phyloP scores from a whole-genome alignment of 139 green algal genomes.

The Trebouxia sp. region DNA sequence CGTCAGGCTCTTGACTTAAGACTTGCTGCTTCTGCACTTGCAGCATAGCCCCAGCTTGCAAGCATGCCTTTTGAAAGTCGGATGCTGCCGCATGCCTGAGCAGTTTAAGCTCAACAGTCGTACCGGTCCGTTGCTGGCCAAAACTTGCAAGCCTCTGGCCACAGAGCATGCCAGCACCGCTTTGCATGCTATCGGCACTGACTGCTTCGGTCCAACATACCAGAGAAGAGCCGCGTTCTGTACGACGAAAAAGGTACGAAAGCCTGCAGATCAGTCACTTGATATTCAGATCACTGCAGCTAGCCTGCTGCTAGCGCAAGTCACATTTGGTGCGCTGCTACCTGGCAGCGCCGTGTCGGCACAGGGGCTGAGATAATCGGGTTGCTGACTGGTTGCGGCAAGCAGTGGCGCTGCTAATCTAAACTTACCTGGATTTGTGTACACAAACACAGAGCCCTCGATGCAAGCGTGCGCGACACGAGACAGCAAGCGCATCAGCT shows the following conservation, averaged over 20 bases:
- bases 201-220: slow-evolving; percentile 21
- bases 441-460: slow-evolving; percentile 2
- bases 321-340: not conserved
- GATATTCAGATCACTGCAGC: too few relatives aligned
- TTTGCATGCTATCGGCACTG: slow-evolving; percentile 24
- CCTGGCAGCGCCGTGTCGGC: not conserved
- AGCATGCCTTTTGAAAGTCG: too few relatives aligned
- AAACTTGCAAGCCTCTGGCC: not conserved
- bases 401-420: not conserved
- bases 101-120: too few relatives aligned
- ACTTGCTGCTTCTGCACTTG: not conserved
- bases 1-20: not conserved
- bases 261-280: not conserved
- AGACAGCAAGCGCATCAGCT: slow-evolving; percentile 5
- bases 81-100: too few relatives aligned
- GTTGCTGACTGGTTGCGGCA: not conserved
- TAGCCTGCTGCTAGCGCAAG: not conserved
- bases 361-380: not conserved
- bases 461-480: slow-evolving; percentile 11
- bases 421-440: slow-evolving; percentile 14
- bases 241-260: not conserved
- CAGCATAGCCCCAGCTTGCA: too few relatives aligned
- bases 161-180: not conserved
- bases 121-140: slow-evolving; percentile 5
- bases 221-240: slow-evolving; percentile 13